phyloP scores from a whole-genome alignment of 768 basidiomycete species.

The Pleurotus sapidus region DNA sequence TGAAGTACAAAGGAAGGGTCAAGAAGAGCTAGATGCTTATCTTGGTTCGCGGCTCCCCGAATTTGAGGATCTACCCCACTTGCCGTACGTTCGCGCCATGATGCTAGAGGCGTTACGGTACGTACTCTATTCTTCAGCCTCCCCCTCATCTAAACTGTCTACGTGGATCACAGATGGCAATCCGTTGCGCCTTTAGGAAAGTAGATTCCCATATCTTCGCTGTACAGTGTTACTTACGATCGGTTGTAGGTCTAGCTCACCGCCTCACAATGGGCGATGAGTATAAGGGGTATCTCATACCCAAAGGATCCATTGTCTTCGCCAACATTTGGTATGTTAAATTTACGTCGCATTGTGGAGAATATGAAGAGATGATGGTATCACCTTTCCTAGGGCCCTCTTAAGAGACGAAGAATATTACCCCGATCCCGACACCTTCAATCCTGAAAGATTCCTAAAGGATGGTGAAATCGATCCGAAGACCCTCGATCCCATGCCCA shows the following conservation, averaged over 20 bases:
- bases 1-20: not conserved
- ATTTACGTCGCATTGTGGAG: too few species aligned
- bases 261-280: not conserved
- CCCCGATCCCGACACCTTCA: conserved; percentile 23
- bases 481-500: conserved; percentile 7
- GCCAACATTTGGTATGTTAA: not conserved
- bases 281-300: not conserved
- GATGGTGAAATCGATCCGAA: conserved; percentile 4
- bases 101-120: not conserved
- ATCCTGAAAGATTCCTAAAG: conserved; percentile 23
- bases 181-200: not conserved
- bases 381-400: conserved; percentile 20
- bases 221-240: not conserved
- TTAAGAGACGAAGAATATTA: conserved; percentile 8
- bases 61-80: not conserved
- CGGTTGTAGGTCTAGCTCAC: not conserved
- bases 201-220: not conserved
- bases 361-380: too few species aligned
- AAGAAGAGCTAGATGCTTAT: not conserved
- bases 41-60: not conserved
- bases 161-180: not conserved
- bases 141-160: not conserved
- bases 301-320: not conserved
- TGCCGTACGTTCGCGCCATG: not conserved
- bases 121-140: not conserved